Base-by-base conservation (phyloP, 1,284 basidiomycete genomes). In the Sporisorium reilianum region DNA sequence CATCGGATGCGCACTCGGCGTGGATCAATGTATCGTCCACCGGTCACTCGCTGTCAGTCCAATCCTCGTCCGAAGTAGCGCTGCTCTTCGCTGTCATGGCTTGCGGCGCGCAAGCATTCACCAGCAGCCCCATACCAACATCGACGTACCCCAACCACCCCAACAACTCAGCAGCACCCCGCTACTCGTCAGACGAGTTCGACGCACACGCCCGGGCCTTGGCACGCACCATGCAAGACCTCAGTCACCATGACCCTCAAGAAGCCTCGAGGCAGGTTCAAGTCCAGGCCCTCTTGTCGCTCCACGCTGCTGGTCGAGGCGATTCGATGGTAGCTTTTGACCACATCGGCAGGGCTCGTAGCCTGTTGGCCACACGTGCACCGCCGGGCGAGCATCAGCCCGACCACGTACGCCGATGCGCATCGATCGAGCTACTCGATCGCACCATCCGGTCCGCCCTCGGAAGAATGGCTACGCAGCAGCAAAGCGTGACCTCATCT, bases 71-170 rank as follows among this genome's bases (percentile, higher is more conserved):
- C 7, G 45, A 46, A 7, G n/a, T 46, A 2, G 51, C 59, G 6
- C 26, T 61, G 8, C 16, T 61, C 7, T 61, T 54, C 23, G 59
- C 59, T 1, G 23, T 61, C 45, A 49, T 61, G 59, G 42, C 59
- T n/a, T 61, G 59, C n/a, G 59, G 44, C 14, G 36, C 52, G 12
- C 51, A 61, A 22, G 44, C 50, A 9, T 12, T 49, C 38, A 25
- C 12, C 28, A 30, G 16, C 20, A 10, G 26, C 18, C 10, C 1
- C 11, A 18, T 23, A 23, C 9, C 20, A 20, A 20, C 12, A 9
- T 26, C 26, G 18, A 28, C 28, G 26, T 10, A 26, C 7, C 4
- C 36, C 18, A 20, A 26, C 10, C 1, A 41, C 9, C 9, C 5
- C 40, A 25, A 11, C 23, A 25, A 14, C 7, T 16, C 41, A 12